Evolutionary conservation across 306 rosid species (phyloP).

Genomic region (Ceratonia siliqua): DNA sequence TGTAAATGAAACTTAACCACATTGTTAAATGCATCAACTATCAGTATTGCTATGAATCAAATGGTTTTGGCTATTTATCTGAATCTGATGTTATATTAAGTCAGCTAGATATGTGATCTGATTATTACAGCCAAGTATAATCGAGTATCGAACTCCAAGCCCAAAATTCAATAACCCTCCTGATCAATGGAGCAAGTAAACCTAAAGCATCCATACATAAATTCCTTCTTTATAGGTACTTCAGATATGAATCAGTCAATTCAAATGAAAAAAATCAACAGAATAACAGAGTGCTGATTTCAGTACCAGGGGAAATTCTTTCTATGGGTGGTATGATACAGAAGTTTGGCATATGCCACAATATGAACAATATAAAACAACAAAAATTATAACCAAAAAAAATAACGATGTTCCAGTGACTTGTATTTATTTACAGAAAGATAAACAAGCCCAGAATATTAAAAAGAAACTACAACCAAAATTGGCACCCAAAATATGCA

Average conservation of each 20-base stretch:
- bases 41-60: constrained; percentile 23
- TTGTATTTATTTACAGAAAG: not conserved
- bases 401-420: not conserved
- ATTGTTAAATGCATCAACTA: constrained; percentile 15
- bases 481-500: not conserved
- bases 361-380: not conserved
- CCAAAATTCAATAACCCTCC: not conserved
- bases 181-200: not conserved
- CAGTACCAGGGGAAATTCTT: not conserved
- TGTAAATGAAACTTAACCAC: not conserved
- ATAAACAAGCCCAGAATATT: not conserved
- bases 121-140: constrained; percentile 20
- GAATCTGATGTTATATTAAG: not conserved
- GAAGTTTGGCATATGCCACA: constrained; percentile 7
- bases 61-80: constrained; percentile 25
- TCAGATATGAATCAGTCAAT: constrained; percentile 12
- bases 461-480: constrained; percentile 7
- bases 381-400: not conserved
- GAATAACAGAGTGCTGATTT: not conserved
- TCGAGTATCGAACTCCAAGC: constrained; percentile 4
- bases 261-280: constrained; percentile 9
- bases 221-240: constrained; percentile 3
- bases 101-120: not conserved
- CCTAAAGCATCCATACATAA: not conserved
- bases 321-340: not conserved